Percentiles rank a stretch among this genome's conserved stretches.
Evolutionary conservation across 768 basidiomycete genomes (phyloP).

Genomic region (Lactifluus rugatus): DNA sequence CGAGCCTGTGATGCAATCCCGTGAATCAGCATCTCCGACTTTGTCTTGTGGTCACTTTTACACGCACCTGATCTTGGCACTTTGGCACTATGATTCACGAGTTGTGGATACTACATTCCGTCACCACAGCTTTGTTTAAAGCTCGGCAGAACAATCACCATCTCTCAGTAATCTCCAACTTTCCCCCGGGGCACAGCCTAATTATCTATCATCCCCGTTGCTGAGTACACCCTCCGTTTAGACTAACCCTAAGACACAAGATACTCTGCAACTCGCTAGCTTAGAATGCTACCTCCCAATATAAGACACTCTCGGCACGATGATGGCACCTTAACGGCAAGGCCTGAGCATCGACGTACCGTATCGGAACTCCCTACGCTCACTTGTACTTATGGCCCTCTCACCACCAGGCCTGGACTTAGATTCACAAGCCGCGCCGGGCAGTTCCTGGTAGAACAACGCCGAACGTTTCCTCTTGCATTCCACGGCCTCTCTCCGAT

Average conservation of each 20-base stretch:
- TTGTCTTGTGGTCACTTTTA: too few species aligned
- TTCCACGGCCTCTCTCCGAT: slow-evolving; percentile 5
- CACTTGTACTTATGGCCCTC: background rate
- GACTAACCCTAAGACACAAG: background rate
- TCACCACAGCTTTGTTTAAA: slow-evolving; percentile 1
- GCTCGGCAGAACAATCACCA: background rate
- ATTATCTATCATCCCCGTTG: background rate
- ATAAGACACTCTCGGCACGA: background rate
- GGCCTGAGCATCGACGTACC: background rate
- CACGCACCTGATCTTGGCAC: too few species aligned
- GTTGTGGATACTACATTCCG: background rate
- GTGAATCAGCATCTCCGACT: too few species aligned
- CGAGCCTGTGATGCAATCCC: too few species aligned
- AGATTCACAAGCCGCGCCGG: background rate
- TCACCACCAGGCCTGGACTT: background rate
- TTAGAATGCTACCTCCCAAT: background rate
- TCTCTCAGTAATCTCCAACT: background rate
- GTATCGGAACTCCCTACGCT: background rate
- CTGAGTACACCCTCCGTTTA: background rate
- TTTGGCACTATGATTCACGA: background rate
- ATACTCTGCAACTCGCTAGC: background rate
- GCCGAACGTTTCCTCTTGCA: background rate
- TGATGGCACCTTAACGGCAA: background rate
- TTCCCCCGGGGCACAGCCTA: background rate
- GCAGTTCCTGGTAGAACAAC: background rate